phyloP scores from a whole-genome alignment of 2,329 filamentous ascomycete genomes.

The Leptographium wingfieldii region DNA sequence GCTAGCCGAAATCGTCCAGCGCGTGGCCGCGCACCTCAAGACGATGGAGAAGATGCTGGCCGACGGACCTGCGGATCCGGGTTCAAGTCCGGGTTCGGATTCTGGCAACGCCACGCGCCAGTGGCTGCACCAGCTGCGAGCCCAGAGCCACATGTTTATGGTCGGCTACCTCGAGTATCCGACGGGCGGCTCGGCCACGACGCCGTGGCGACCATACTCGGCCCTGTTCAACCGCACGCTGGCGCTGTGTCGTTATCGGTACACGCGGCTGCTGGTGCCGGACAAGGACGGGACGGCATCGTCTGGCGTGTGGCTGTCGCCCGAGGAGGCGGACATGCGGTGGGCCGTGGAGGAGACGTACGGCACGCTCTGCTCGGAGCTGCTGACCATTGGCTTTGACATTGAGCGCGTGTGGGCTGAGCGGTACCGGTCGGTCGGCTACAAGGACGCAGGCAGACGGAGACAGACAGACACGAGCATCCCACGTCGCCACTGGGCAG shows the following conservation, averaged over 20 bases:
- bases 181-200: background rate
- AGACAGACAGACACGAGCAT: background rate
- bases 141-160: slow-evolving; percentile 28
- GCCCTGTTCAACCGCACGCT: slow-evolving; percentile 24
- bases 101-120: slow-evolving; percentile 16
- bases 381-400: slow-evolving; percentile 28
- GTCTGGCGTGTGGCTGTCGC: slow-evolving; percentile 13
- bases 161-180: slow-evolving; percentile 34
- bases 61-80: slow-evolving; percentile 6
- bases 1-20: slow-evolving; percentile 28
- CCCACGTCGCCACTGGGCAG: slow-evolving; percentile 15
- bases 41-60: slow-evolving; percentile 19
- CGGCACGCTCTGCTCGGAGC: slow-evolving; percentile 25
- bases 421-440: background rate
- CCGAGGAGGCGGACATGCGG: slow-evolving; percentile 24
- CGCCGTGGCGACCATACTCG: slow-evolving; percentile 21
- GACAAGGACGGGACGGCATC: slow-evolving; percentile 5
- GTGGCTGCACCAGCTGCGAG: slow-evolving; percentile 22
- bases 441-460: background rate
- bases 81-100: background rate
- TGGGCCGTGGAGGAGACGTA: slow-evolving; percentile 28
- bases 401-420: slow-evolving; percentile 27
- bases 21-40: slow-evolving; percentile 22
- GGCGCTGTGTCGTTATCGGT: slow-evolving; percentile 28
- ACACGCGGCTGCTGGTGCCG: slow-evolving; percentile 23